phyloP scores from a whole-genome alignment of 352 stramenopile species.

The Stramenopiles sp. region DNA sequence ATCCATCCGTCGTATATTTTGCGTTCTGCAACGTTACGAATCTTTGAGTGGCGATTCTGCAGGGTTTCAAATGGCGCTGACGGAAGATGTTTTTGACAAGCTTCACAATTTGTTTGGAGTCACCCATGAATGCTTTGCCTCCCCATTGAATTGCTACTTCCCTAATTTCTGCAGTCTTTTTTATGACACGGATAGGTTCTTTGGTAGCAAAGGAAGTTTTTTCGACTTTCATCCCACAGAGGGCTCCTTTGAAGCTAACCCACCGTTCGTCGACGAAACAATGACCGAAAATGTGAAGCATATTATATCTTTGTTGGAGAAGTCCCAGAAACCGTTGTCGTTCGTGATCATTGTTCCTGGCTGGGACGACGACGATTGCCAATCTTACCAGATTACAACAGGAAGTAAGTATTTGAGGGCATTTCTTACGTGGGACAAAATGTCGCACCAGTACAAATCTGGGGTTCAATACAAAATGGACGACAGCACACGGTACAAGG shows the following conservation, averaged over 20 bases:
- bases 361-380: conserved; percentile 48
- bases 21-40: conserved; percentile 22
- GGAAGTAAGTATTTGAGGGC: conserved; percentile 45
- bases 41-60: conserved; percentile 21
- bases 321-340: conserved; percentile 38
- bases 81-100: conserved; percentile 69
- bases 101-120: conserved; percentile 65
- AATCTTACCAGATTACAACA: conserved; percentile 48
- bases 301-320: conserved; percentile 41
- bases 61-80: conserved; percentile 36
- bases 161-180: conserved; percentile 65
- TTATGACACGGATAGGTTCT: conserved; percentile 52
- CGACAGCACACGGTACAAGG: conserved; percentile 45
- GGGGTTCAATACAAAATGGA: not conserved
- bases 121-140: conserved; percentile 76
- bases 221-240: conserved; percentile 65
- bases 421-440: conserved; percentile 46
- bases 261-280: conserved; percentile 71
- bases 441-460: conserved; percentile 37
- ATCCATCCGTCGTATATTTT: conserved; percentile 17
- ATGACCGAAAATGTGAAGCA: conserved; percentile 66
- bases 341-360: conserved; percentile 72
- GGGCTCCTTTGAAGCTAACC: conserved; percentile 68
- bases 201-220: conserved; percentile 73
- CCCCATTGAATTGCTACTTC: conserved; percentile 76